Conservation (phyloP, 2,329 filamentous ascomycete species). For the Bipolaris gigantea region DNA sequence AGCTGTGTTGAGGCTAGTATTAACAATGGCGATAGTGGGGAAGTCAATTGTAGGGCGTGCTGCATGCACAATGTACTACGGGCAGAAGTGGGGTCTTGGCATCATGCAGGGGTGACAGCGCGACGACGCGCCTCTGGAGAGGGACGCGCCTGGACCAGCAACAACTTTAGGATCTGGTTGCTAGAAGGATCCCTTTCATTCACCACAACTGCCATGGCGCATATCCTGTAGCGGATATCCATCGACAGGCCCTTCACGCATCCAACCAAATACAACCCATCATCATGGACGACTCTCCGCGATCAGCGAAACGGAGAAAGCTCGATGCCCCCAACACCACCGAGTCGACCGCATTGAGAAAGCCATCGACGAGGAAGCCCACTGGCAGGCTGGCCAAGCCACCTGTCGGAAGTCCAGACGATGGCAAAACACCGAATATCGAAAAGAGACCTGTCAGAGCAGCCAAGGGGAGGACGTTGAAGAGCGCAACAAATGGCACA, state of each 20-base stretch:
- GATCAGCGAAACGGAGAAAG: slow-evolving; percentile 43
- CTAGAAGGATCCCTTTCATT: slow-evolving; percentile 1
- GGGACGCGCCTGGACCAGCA: slow-evolving; percentile 16
- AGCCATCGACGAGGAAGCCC: slow-evolving; percentile 23
- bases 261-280: not conserved
- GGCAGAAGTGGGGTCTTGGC: slow-evolving; percentile 10
- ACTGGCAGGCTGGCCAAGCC: slow-evolving; percentile 27
- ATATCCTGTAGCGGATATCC: slow-evolving; percentile 2
- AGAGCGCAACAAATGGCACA: slow-evolving; percentile 16
- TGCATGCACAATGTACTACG: slow-evolving; percentile 6
- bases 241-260: not conserved
- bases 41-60: slow-evolving; percentile 25
- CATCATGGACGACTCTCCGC: slow-evolving; percentile 41
- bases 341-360: slow-evolving; percentile 25
- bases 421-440: slow-evolving; percentile 8
- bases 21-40: not conserved
- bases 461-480: slow-evolving; percentile 10
- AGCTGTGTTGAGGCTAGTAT: not conserved
- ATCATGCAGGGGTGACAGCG: slow-evolving; percentile 14
- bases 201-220: slow-evolving; percentile 10
- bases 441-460: slow-evolving; percentile 12
- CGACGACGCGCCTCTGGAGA: slow-evolving; percentile 23
- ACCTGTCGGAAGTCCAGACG: slow-evolving; percentile 17
- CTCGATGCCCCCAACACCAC: slow-evolving; percentile 33
- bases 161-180: slow-evolving; percentile 2